Evolutionary conservation across 2,329 filamentous ascomycete genomes (phyloP), one percentile per base, ranked within the genome.

Genomic region (Fusarium mundagurra): DNA sequence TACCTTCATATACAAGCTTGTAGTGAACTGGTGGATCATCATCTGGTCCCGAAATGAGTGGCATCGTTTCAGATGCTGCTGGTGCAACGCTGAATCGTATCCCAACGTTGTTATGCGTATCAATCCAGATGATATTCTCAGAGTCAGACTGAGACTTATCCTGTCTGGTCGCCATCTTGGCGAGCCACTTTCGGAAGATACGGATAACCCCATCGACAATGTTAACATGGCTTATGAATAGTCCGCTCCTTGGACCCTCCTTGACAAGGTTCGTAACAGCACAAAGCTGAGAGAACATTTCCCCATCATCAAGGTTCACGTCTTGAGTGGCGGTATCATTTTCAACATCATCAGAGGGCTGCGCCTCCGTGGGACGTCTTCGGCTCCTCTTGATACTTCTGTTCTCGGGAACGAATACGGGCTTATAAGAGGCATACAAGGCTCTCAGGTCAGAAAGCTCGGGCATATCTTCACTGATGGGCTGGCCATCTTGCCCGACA

Each of bases 221-320:
- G 47, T 90, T 91, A 59, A 92, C 87, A 69, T 91, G 90, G 77
- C 88, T 91, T 61, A 89, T 83, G 73, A 94, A 92, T 1, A 93
- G 80, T 8, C 90, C 91, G 29, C 85, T 86, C 34, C 86, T 86
- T 2, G 90, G 88, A 2, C 91, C 89, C 36, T 90, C 84, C 79
- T 92, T 92, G 69, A 94, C 91, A 43, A 97, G 82, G 77, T 91
- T 93, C 13, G 89, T 89, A 31, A 90, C 85, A 10, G 90, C 88
- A 79, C 92, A 92, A 17, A 96, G 86, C 82, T 96, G 93, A 3
- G 92, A 91, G 79, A 96, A 95, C 24, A 91, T 83, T 81, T 95
- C 93, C 70, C 90, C 88, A 4, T 88, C 88, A 73, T 95, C 93
- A 4, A 96, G 84, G 51, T 86, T 85, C 47, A 96, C 80, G 14